Evolutionary conservation across 768 basidiomycete species (phyloP).

Genomic region (Panaeolus cyanescens): DNA sequence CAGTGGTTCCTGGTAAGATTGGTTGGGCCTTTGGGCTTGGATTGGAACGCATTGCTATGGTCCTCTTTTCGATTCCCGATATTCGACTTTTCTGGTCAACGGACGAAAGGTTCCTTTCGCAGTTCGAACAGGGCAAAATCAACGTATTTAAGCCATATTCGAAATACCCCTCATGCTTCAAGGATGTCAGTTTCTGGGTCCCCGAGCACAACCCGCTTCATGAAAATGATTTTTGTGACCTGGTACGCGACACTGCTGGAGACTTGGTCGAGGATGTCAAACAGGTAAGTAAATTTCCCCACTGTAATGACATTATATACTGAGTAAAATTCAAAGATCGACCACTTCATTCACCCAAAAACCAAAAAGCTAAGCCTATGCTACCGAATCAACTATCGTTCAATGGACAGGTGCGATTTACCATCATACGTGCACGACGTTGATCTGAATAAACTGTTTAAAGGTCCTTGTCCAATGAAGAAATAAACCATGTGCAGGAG

Average conservation of each 20-base stretch:
- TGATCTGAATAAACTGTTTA: conserved; percentile 3
- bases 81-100: conserved; percentile 97
- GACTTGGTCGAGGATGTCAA: conserved; percentile 91
- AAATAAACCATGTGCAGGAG: conserved; percentile 80
- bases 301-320: background rate
- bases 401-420: conserved; percentile 87
- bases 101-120: conserved; percentile 84
- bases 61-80: conserved; percentile 95
- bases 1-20: conserved; percentile 80
- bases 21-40: conserved; percentile 99
- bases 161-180: conserved; percentile 89
- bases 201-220: conserved; percentile 61
- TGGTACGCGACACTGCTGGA: conserved; percentile 90
- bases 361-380: conserved; percentile 78
- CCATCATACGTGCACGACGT: background rate
- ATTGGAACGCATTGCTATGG: conserved; percentile 96
- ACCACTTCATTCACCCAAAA: conserved; percentile 89
- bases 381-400: conserved; percentile 92
- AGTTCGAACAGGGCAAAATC: conserved; percentile 80
- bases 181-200: conserved; percentile 95
- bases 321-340: conserved; percentile 58
- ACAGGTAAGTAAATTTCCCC: conserved; percentile 52
- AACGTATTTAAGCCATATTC: conserved; percentile 89
- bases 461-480: conserved; percentile 87
- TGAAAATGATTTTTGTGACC: conserved; percentile 97